phyloP scores from a whole-genome alignment of 495 filamentous ascomycete species.

The Pyronema omphalodes region DNA sequence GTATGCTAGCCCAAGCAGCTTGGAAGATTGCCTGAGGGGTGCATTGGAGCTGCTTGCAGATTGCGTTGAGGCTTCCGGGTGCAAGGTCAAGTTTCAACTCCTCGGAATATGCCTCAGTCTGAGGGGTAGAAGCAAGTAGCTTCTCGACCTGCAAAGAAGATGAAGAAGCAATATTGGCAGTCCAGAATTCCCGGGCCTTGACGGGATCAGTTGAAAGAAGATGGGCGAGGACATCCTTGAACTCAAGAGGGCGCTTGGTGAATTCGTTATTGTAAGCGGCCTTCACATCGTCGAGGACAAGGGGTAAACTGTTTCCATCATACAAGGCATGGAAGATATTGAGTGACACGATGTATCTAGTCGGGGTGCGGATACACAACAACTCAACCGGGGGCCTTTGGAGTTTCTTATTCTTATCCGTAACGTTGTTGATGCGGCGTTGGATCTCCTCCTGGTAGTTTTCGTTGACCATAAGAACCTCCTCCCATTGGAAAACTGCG shows the following conservation, averaged over 20 bases:
- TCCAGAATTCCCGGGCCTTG: conserved; percentile 51
- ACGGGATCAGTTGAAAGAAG: conserved; percentile 30
- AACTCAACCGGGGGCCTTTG: conserved; percentile 26
- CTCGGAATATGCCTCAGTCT: background rate
- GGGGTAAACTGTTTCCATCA: conserved; percentile 58
- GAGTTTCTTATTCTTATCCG: conserved; percentile 27
- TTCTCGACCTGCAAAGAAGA: conserved; percentile 3
- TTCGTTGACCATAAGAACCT: conserved; percentile 12
- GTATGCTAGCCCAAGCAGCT: conserved; percentile 45
- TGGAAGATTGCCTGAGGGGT: conserved; percentile 60
- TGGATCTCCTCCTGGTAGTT: conserved; percentile 14
- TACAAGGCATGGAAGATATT: conserved; percentile 76
- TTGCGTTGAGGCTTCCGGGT: conserved; percentile 27
- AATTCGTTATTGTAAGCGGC: conserved; percentile 24
- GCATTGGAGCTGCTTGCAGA: conserved; percentile 39
- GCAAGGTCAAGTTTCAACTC: conserved; percentile 10
- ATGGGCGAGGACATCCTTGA: conserved; percentile 28
- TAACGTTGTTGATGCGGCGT: conserved; percentile 12
- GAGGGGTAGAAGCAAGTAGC: background rate
- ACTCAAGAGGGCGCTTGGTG: conserved; percentile 13
- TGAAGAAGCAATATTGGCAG: conserved; percentile 29
- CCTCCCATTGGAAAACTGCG: conserved; percentile 31
- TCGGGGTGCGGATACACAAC: conserved; percentile 25
- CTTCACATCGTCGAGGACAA: conserved; percentile 42
- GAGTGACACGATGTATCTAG: conserved; percentile 31